Evolutionary conservation across 2,329 filamentous ascomycete genomes (phyloP), one percentile per base, ranked within the genome.

Genomic region (Dactylellina haptotyla): DNA sequence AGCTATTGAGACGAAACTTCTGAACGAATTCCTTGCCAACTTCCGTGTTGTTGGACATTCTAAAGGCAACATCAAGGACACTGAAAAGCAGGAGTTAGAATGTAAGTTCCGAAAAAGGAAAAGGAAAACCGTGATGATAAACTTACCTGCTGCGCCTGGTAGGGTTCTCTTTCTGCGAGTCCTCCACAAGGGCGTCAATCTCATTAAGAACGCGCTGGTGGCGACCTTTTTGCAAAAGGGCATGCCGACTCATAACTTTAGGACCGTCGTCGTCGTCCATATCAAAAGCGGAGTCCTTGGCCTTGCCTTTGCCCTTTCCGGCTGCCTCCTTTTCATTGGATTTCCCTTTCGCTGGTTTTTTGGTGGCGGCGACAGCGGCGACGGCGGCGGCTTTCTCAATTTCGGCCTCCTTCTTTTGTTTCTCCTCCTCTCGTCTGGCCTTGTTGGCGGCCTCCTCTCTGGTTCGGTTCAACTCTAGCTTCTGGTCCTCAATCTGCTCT

Each of bases 1-100:
- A 73, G 25, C 69, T 54, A 48, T 73, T 73, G 26, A 73, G 61
- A 30, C 69, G 45, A 34, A 73, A 73, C 41, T 73, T 73, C 25
- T 64, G 62, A 39, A 65, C 63, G 28, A 66, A 73, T 32, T 73
- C 69, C 56, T 57, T 66, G 16, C 69, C 69, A 20, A 25, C 28
- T 1, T 73, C 69, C 2, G 69, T 66, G 39, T 73, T 73, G n/a
- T 62, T 65, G 4, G 69, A 73, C 69, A 73, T 73, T 20, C 32
- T 58, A 32, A 56, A 58, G 14, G 69, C 69, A 23, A 73, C 25
- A 51, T 73, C 69, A 12, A 73, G 41, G 30, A 73, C 62, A 25
- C 69, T 69, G n/a, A 67, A 20, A 51, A 46, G 18, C 4, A 25
- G 3, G 10, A 50, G 50, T 67, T 32, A 53, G 43, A 41, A 54